These are phyloP conservation scores for Cyclaneusma minus DNA, from an alignment of 2,329 filamentous ascomycete species.

Conservation along the genomic window DNA sequence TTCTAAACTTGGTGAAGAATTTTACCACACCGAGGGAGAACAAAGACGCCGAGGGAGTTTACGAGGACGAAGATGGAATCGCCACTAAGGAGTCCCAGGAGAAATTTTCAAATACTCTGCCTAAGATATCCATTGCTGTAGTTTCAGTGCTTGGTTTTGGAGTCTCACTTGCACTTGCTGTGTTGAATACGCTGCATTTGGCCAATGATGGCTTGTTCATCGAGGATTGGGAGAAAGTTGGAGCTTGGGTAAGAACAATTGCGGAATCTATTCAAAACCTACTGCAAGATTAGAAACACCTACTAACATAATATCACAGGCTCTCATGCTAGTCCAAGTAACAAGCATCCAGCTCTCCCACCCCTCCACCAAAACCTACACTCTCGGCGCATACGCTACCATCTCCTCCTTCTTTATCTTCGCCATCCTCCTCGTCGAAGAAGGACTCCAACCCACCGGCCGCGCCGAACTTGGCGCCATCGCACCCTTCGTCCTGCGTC, in stretches of 20 bases:
- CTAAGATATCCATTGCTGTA: constrained; percentile 37
- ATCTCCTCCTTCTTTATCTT: constrained; percentile 30
- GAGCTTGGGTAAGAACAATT: constrained; percentile 41
- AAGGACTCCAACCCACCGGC: constrained; percentile 22
- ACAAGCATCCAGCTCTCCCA: constrained; percentile 31
- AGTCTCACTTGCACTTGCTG: constrained; percentile 38
- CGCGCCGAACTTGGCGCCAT: constrained; percentile 6
- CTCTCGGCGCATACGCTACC: constrained; percentile 35
- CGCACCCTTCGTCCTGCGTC: constrained; percentile 27
- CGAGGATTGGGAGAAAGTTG: constrained; percentile 43
- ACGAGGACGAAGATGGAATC: constrained; percentile 55
- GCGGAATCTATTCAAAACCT: constrained; percentile 6
- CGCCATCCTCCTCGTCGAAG: constrained; percentile 28
- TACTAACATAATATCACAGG: constrained; percentile 21
- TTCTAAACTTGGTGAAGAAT: constrained; percentile 19
- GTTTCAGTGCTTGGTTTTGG: constrained; percentile 37
- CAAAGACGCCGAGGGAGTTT: constrained; percentile 29
- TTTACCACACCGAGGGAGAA: constrained; percentile 1
- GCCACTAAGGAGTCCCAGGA: constrained; percentile 47
- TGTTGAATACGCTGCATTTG: constrained; percentile 30
- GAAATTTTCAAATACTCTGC: constrained; percentile 42
- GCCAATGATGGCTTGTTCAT: constrained; percentile 25
- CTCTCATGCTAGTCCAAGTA: constrained; percentile 35
- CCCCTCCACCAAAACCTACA: constrained; percentile 34
- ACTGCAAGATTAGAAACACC: neutral